phyloP scores from a whole-genome alignment of 2,329 filamentous ascomycete genomes.

The Neospermospora avenae region DNA sequence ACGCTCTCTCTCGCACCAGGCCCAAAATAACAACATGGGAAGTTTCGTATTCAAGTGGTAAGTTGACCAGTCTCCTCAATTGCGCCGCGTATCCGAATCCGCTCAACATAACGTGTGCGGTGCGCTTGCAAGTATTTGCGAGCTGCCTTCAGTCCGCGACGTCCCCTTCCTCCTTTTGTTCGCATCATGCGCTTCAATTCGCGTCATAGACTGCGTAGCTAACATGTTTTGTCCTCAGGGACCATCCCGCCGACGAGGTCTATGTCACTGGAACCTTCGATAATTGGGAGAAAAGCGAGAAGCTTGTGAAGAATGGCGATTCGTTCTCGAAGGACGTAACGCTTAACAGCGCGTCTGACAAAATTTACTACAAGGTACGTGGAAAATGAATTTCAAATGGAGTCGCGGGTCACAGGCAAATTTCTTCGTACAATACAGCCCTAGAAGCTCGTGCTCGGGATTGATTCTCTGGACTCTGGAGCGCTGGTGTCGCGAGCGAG shows the following conservation, averaged over 20 bases:
- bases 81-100: not conserved
- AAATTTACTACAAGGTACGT: slow-evolving; percentile 92
- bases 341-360: slow-evolving; percentile 62
- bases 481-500: slow-evolving; percentile 2
- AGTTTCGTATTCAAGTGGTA: slow-evolving; percentile 39
- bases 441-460: not conserved
- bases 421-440: not conserved
- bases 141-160: not conserved
- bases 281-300: slow-evolving; percentile 83
- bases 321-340: slow-evolving; percentile 78
- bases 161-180: not conserved
- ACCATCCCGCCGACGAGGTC: slow-evolving; percentile 76
- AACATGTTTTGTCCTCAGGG: slow-evolving; percentile 53
- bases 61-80: slow-evolving; percentile 1
- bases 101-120: not conserved
- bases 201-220: slow-evolving; percentile 9
- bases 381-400: slow-evolving; percentile 1
- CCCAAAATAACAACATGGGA: slow-evolving; percentile 32
- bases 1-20: not conserved
- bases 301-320: slow-evolving; percentile 72
- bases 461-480: not conserved
- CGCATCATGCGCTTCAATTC: not conserved
- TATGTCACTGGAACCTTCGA: slow-evolving; percentile 96
- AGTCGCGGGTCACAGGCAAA: not conserved
- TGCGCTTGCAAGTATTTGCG: not conserved